phyloP scores from a whole-genome alignment of 169 alveolate genomes.

The Besnoitia besnoiti region DNA sequence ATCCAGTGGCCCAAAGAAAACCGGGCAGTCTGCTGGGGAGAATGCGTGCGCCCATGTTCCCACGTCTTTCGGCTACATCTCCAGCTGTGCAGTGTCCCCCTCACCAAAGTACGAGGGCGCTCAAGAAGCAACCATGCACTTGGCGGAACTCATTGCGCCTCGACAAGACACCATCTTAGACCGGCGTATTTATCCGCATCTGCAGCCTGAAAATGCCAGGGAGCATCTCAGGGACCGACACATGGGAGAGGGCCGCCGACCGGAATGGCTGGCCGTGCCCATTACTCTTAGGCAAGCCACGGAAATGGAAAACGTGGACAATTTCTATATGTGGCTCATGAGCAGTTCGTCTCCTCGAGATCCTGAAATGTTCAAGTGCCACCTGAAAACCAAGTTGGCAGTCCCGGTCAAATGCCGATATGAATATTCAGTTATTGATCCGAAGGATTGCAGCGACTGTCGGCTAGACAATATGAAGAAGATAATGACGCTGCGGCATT shows the following conservation, averaged over 20 bases:
- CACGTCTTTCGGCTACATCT: conserved; percentile 6
- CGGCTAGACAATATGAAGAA: background rate
- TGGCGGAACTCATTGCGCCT: conserved; percentile 10
- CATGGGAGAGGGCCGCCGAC: conserved; percentile 22
- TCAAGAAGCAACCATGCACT: background rate
- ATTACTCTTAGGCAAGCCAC: conserved; percentile 9
- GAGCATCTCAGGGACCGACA: background rate
- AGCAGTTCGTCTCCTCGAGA: conserved; percentile 54
- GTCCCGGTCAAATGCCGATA: conserved; percentile 42
- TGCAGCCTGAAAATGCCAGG: background rate
- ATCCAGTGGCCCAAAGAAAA: background rate
- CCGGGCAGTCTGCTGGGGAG: background rate
- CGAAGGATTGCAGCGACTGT: conserved; percentile 62
- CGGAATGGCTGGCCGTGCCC: conserved; percentile 67
- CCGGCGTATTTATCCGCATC: background rate
- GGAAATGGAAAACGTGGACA: conserved; percentile 52
- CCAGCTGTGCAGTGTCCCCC: background rate
- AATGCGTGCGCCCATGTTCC: background rate
- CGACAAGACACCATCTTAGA: background rate
- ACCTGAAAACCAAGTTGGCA: conserved; percentile 40
- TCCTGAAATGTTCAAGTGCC: conserved; percentile 64
- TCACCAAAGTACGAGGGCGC: background rate
- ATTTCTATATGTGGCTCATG: conserved; percentile 57
- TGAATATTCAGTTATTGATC: conserved; percentile 31
- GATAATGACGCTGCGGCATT: conserved; percentile 37